Conservation (phyloP, 805 yeast genomes). For the Hermanozyma aechmeae region DNA sequence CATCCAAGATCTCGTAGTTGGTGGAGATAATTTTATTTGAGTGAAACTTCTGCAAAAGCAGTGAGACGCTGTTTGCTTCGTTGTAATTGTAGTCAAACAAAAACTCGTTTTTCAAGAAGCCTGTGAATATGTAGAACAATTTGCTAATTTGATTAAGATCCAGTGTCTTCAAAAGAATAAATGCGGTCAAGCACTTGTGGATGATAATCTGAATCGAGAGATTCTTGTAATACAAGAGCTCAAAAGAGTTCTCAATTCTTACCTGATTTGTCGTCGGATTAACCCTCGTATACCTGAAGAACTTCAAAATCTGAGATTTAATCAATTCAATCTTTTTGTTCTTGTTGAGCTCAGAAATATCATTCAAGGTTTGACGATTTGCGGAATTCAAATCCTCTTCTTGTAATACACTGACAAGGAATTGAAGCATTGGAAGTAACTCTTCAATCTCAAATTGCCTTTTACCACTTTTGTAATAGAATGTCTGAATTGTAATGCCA, state of each 20-base stretch:
- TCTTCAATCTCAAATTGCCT: conserved; percentile 12
- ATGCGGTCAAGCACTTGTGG: conserved; percentile 39
- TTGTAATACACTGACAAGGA: conserved; percentile 13
- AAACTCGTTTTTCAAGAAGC: conserved; percentile 32
- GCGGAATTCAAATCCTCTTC: conserved; percentile 14
- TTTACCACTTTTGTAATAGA: conserved; percentile 13
- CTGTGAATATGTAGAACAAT: conserved; percentile 25
- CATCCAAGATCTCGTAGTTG: conserved; percentile 13
- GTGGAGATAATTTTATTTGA: conserved; percentile 9
- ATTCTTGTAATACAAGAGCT: conserved; percentile 49
- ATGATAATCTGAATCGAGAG: conserved; percentile 47
- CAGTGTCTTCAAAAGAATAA: conserved; percentile 29
- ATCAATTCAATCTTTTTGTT: conserved; percentile 16
- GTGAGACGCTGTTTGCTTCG: conserved; percentile 16
- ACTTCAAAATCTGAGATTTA: conserved; percentile 15
- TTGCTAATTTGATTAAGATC: conserved; percentile 13
- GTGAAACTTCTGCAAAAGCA: conserved; percentile 14
- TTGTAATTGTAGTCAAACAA: conserved; percentile 32
- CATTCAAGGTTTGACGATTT: conserved; percentile 14
- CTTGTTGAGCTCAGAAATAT: conserved; percentile 10
- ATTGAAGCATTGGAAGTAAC: conserved; percentile 20
- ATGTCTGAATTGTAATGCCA: conserved; percentile 33
- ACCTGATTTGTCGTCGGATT: conserved; percentile 6
- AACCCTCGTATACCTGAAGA: conserved; percentile 9
- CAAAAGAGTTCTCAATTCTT: conserved; percentile 40